Base-by-base conservation (phyloP, 495 filamentous ascomycete genomes). In the Sordaria brevicollis region DNA sequence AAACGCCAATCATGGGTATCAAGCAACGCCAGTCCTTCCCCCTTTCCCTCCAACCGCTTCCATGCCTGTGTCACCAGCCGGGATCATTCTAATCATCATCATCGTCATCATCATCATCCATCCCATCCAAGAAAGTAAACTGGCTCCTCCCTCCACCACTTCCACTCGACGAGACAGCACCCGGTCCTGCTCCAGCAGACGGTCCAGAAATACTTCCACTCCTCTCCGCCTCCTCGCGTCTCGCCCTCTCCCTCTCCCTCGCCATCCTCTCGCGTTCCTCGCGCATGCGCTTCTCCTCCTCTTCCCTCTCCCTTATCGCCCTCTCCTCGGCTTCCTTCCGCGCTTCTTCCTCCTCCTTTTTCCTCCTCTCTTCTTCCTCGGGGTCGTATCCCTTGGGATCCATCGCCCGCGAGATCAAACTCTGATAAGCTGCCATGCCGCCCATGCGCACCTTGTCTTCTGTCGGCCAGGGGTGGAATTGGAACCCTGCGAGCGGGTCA, bases 381-480 rank as follows among this genome's bases (percentile, higher is more conserved):
- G 83, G 85, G 70, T 85, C 86, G 78, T 87, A 86, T 11, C 79
- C 83, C 57, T 78, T 79, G 35, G 84, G 83, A 75, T 91, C 86
- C 69, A 83, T 80, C 1, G 88, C 89, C 39, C 82, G 74, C 72
- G 90, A 87, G 4, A 85, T 37, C 74, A 90, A 80, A 31, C 77
- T 76, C 70, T 89, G 86, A 31, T 89, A 85, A 36, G 80, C 77
- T 5, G 84, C 88, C 67, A 93, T 81, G 6, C 86, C 89, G 37
- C 91, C 91, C 37, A 80, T 77, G 39, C 86, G 84, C 68, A 93
- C 89, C 15, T 83, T 79, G 34, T 87, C 84, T 67, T 91, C 88
- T 10, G 76, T 80, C 9, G 91, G 90, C 91, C 91, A 93, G 3
- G 91, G 91, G 49, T 83, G 79, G 76, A 91, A 93, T 69, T 78